Evolutionary conservation across 768 basidiomycete species (phyloP), one percentile per base, ranked within the genome.

Genomic region (Leccinum boreale): DNA sequence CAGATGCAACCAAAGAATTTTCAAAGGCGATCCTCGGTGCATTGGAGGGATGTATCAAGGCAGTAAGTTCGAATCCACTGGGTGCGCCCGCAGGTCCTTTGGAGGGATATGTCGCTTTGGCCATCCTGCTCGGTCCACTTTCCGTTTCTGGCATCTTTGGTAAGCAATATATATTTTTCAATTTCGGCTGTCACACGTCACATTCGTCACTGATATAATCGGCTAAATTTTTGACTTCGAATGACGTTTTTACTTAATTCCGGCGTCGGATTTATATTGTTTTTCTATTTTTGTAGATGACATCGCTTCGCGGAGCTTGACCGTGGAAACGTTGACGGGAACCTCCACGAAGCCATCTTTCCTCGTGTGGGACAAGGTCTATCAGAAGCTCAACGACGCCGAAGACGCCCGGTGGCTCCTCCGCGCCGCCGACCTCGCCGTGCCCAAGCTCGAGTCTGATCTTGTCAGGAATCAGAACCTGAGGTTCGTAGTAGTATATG

Each of bases 301-400:
- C 50, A 53, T 75, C 10, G 77, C 83, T 21, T 74, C 79, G 23
- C 77, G 74, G 62, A 85, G 85, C 67, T 51, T 79, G 28, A 70
- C 72, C 3, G 60, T 83, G n/a, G 76, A 79, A 33, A 72, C 78
- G 1, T 69, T 90, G n/a, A 67, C 70, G 17, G 70, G 71, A 5
- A 71, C 84, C 0, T 74, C 77, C 14, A 74, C 81, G 23, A 97
- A 93, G 67, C 90, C 92, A 0, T 87, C 90, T 2, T 97, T 97
- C 74, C 71, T 98, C 42, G 64, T 95, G 14, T 92, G 85, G 84
- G 94, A 96, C 53, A 94, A 90, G 69, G 85, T 92, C 0, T 94
- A 92, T 65, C 83, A 86, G 58, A 93, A 91, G 68, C 62, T 88
- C 15, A 74, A 76, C 7, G 80, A 83, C 6, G 63, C 77, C 0